Evolutionary conservation across 139 green algal species (phyloP).

Genomic region (Chlorella sp.): DNA sequence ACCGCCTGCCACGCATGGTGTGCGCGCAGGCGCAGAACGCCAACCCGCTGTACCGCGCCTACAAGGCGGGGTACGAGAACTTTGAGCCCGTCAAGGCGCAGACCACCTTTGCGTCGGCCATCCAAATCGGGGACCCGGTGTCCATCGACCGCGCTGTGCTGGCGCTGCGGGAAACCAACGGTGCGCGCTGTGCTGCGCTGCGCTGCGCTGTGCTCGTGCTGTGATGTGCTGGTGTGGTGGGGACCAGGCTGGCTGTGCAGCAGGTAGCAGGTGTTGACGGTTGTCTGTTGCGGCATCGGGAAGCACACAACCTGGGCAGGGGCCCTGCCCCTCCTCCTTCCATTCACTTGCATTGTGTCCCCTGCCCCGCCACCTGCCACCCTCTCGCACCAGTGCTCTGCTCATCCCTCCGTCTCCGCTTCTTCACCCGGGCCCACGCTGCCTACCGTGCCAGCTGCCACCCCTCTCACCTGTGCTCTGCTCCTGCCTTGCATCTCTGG

Average conservation of each 20-base stretch:
- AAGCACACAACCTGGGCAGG: not conserved
- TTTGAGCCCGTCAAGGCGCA: conserved; percentile 94
- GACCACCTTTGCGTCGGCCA: conserved; percentile 97
- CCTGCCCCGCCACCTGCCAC: too few species aligned
- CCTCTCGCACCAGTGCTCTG: too few species aligned
- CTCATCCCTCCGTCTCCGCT: too few species aligned
- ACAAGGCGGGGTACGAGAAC: conserved; percentile 75
- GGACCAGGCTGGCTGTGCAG: too few species aligned
- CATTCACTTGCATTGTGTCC: too few species aligned
- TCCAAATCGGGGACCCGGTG: conserved; percentile 99
- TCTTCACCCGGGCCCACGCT: too few species aligned
- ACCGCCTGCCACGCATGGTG: conserved; percentile 95
- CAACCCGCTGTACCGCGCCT: conserved; percentile 98
- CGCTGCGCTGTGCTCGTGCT: not conserved
- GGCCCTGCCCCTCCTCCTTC: too few species aligned
- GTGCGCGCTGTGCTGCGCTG: conserved; percentile 78
- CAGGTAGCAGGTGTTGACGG: too few species aligned
- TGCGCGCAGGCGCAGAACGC: conserved; percentile 90
- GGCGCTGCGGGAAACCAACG: conserved; percentile 90
- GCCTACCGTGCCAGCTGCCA: too few species aligned
- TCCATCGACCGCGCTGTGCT: conserved; percentile 98
- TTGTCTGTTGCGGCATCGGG: too few species aligned
- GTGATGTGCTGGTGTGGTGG: not conserved
- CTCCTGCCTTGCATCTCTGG: too few species aligned
- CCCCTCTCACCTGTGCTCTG: too few species aligned